These are phyloP conservation scores for Amesomyces nigricolor DNA, from an alignment of 2,329 filamentous ascomycete species.

Conservation along the genomic window DNA sequence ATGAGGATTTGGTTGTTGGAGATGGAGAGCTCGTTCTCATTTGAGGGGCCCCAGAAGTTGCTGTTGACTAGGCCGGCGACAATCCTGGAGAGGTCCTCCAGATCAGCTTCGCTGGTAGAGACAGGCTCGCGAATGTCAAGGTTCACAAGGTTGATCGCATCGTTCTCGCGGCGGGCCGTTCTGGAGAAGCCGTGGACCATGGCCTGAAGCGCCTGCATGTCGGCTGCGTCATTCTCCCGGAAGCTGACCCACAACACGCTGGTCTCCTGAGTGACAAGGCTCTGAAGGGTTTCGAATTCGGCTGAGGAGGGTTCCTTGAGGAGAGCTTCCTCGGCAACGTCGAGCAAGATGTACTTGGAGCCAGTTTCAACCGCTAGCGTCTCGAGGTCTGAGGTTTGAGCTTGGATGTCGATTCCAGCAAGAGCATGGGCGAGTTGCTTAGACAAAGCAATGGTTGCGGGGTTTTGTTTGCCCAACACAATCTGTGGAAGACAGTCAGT, in stretches of 20 bases:
- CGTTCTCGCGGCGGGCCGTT: neutral
- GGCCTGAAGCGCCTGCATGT: neutral
- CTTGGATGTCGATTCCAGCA: neutral
- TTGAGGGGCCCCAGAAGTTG: neutral
- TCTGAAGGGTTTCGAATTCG: neutral
- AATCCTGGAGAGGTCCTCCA: neutral
- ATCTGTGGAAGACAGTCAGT: neutral
- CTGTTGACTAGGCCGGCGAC: neutral
- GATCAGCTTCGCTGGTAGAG: neutral
- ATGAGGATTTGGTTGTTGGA: neutral
- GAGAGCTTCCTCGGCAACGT: neutral
- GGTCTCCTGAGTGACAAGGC: neutral
- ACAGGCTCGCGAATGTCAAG: neutral
- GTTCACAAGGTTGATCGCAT: neutral
- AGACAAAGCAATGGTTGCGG: neutral
- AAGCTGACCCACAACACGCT: neutral
- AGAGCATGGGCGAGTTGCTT: neutral
- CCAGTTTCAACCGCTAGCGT: neutral
- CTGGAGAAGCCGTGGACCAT: neutral
- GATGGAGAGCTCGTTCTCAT: neutral
- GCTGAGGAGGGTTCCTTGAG: neutral
- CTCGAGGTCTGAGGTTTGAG: neutral
- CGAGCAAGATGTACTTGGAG: neutral
- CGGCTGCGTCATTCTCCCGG: neutral
- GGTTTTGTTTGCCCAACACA: neutral